phyloP scores from a whole-genome alignment of 2,329 filamentous ascomycete genomes.

The Stylonectria norvegica region DNA sequence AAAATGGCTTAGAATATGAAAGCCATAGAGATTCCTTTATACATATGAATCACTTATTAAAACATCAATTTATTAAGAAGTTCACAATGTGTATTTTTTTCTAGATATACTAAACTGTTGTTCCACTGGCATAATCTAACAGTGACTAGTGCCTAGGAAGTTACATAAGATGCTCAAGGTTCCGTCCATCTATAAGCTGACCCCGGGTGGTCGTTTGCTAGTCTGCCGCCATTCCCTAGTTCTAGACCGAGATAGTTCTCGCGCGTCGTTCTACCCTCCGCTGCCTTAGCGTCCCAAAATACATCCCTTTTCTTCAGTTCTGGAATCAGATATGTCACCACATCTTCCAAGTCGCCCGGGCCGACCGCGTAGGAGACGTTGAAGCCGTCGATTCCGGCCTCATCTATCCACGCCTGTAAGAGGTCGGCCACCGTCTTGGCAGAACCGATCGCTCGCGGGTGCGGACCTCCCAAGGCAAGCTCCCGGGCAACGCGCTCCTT shows the following conservation, averaged over 20 bases:
- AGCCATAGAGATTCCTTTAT: not conserved
- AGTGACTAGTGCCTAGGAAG: not conserved
- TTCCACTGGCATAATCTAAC: not conserved
- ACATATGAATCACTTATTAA: not conserved
- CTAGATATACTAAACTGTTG: not conserved
- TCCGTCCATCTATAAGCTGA: constrained; percentile 4
- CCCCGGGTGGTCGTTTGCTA: constrained; percentile 4
- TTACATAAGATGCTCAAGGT: not conserved
- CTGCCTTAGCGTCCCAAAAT: constrained; percentile 5
- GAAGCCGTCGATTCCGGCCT: constrained; percentile 10
- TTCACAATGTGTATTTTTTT: not conserved
- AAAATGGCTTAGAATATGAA: not conserved
- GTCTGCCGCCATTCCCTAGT: constrained; percentile 1
- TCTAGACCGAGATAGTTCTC: constrained; percentile 7
- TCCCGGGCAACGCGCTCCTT: constrained; percentile 55
- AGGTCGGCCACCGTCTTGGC: constrained; percentile 5
- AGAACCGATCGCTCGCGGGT: constrained; percentile 1
- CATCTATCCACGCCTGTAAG: constrained; percentile 5
- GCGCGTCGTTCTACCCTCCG: constrained; percentile 3
- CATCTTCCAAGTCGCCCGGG: constrained; percentile 6
- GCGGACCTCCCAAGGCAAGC: constrained; percentile 35
- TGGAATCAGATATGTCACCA: constrained; percentile 11
- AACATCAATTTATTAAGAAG: not conserved
- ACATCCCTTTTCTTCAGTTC: constrained; percentile 8
- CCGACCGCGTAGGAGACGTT: constrained; percentile 35